phyloP scores from a whole-genome alignment of 2,329 filamentous ascomycete genomes.

The Trichoderma aggressivum region DNA sequence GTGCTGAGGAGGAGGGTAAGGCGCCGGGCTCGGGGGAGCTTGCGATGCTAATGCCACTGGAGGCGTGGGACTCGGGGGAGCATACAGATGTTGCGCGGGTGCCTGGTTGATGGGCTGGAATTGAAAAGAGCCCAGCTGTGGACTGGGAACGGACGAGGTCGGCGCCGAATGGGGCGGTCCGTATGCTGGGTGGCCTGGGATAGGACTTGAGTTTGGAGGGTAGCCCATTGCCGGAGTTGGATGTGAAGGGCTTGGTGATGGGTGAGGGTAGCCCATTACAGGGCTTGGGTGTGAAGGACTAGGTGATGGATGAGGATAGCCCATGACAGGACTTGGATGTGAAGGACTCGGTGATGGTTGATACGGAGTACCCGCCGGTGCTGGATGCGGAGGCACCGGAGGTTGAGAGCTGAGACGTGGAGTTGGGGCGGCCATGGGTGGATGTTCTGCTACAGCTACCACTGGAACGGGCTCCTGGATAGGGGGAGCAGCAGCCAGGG shows the following conservation, averaged over 20 bases:
- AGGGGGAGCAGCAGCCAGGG: background rate
- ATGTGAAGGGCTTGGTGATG: background rate
- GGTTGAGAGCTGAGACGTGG: background rate
- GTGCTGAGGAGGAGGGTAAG: background rate
- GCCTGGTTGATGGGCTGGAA: background rate
- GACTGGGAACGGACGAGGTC: background rate
- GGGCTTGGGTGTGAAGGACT: background rate
- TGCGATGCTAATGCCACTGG: background rate
- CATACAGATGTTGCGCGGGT: background rate
- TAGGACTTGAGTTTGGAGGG: background rate
- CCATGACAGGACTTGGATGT: no score
- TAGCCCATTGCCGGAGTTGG: background rate
- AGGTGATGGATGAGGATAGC: background rate
- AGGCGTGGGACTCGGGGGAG: background rate
- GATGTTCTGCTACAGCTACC: background rate
- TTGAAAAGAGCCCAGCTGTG: background rate
- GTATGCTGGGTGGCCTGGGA: slow-evolving; percentile 9
- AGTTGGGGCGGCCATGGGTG: background rate
- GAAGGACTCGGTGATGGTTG: background rate
- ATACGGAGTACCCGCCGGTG: background rate
- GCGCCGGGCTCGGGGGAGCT: background rate
- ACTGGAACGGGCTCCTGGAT: background rate
- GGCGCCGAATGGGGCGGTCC: slow-evolving; percentile 3
- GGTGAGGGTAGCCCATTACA: background rate
- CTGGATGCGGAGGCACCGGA: background rate